These are phyloP conservation scores for Cutaneotrichosporon sp. DNA, from an alignment of 1,284 basidiomycete genomes.

Conservation along the genomic window DNA sequence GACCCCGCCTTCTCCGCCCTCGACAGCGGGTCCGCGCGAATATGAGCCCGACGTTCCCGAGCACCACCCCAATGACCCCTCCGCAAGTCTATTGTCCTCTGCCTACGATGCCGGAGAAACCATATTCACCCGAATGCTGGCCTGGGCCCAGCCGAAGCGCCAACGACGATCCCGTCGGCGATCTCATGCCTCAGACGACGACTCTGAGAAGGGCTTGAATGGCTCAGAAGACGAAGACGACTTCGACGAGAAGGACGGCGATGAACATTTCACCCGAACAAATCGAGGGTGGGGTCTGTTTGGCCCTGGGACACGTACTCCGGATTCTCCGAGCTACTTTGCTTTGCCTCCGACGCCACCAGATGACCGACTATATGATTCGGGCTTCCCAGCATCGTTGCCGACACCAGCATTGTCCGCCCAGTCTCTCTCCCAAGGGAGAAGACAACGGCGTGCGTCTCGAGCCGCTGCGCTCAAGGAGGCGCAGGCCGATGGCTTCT, in stretches of 20 bases:
- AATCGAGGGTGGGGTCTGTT: slow-evolving; percentile 33
- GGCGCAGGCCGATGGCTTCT: slow-evolving; percentile 15
- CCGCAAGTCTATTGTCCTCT: slow-evolving; percentile 19
- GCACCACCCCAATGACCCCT: neutral
- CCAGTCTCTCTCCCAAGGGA: slow-evolving; percentile 31
- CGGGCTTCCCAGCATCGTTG: slow-evolving; percentile 23
- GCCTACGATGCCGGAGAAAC: slow-evolving; percentile 36
- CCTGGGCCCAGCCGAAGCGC: slow-evolving; percentile 17
- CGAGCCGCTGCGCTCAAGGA: slow-evolving; percentile 11
- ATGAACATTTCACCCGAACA: neutral
- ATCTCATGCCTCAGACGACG: slow-evolving; percentile 27
- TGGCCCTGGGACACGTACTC: slow-evolving; percentile 5
- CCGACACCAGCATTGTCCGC: slow-evolving; percentile 47
- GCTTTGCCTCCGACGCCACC: slow-evolving; percentile 34
- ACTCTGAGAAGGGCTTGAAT: slow-evolving; percentile 44
- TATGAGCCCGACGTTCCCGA: neutral
- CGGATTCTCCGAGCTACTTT: slow-evolving; percentile 30
- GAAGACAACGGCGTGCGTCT: slow-evolving; percentile 6
- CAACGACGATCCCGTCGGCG: slow-evolving; percentile 3
- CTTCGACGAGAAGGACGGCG: slow-evolving; percentile 19
- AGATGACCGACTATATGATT: slow-evolving; percentile 14
- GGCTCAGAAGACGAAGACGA: slow-evolving; percentile 28
- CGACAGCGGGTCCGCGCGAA: slow-evolving; percentile 2
- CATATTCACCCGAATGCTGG: slow-evolving; percentile 20
- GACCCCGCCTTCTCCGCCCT: slow-evolving; percentile 19